Base-by-base conservation (phyloP, 208 protist species). In the Blastocrithidia nonstop region DNA sequence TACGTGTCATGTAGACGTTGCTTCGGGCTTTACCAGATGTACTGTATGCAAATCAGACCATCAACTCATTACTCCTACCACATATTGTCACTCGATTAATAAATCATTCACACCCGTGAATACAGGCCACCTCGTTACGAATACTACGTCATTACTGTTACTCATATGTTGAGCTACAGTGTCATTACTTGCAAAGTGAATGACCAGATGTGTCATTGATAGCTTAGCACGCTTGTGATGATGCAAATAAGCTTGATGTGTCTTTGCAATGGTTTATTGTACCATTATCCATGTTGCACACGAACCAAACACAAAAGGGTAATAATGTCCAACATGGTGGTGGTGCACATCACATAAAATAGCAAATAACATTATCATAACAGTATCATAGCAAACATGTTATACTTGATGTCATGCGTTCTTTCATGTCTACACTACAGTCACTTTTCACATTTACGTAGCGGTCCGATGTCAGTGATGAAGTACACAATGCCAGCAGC, bases 31-130 rank as follows among this genome's bases (percentile, higher is more conserved):
- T 68, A 6, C 79, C 79, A 2, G 24, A 50, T 8, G 52, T 57
- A 36, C 48, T 88, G 27, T 89, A 78, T 52, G 54, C 54, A 1
- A 45, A n/a, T n/a, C n/a, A n/a, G n/a, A n/a, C 66, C 23, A 44
- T 69, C 13, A 48, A 50, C 5, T 45, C 67, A 20, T 47, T 49
- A 5, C 41, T 91, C 27, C 31, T 87, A 16, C 65, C 68, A 9
- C 57, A 43, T 48, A 22, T 85, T 17, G 44, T 45, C 5, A 50
- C 57, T 1, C 60, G 57, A 21, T 66, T 87, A 40, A 41, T 88
- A 17, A 19, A 62, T 20, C 84, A 93, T 57, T 47, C 71, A 20
- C 84, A 93, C 51, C 73, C 79, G 19, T 93, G 84, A 80, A 70
- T 93, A 40, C 79, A 71, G 20, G 62, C 65, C 13, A 78, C 56